Base-by-base conservation (phyloP, 1,284 basidiomycete genomes). In the Apiotrichum brassicae region DNA sequence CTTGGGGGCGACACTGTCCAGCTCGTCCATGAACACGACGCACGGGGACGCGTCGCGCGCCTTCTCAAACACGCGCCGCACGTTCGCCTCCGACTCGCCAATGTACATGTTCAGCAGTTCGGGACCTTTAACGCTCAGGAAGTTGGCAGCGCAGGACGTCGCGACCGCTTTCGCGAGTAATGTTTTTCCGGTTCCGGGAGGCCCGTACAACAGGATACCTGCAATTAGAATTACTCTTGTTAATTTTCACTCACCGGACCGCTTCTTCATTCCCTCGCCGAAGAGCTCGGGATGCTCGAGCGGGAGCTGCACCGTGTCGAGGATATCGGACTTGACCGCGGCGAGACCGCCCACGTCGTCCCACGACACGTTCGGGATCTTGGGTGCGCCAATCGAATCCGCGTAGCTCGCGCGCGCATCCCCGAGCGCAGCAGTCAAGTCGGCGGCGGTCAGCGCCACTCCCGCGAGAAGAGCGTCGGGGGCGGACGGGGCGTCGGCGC, bases 41-140 rank as follows among this genome's bases (percentile, higher is more conserved):
- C 90, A 93, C 6, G 90, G 90, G 43, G 82, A 82, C 0, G 90
- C 90, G 73, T 92, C 88, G 45, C 90, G 78, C 12, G 95, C 95
- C 19, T 84, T 82, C 63, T 90, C 86, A 68, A 99, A 99, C 1
- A 98, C 83, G 6, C 85, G 79, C 12, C 95, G 84, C 30, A 99
- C 89, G 65, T 94, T 93, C 30, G 92, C 88, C 71, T 98, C 95
- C 6, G 92, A 95, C 76, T 98, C 94, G 58, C 94, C 94, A 62
- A 98, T 97, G 72, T 97, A 97, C 82, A 97, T 95, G 70, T 95
- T 95, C 37, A 94, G 81, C 26, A 98, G 78, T 64, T 97, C 93
- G 1, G 94, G 94, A 0, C 94, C 94, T 68, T 97, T 97, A 65
- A 98, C 86, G n/a, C 87, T 90, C 69, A 93, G 85, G 72, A 93